A percentile compares a stretch with the other conserved stretches of the same genome.
phyloP scores from a whole-genome alignment of 225 moss, liverwort and hornwort genomes.

The Pseudoscleropodium purum region DNA sequence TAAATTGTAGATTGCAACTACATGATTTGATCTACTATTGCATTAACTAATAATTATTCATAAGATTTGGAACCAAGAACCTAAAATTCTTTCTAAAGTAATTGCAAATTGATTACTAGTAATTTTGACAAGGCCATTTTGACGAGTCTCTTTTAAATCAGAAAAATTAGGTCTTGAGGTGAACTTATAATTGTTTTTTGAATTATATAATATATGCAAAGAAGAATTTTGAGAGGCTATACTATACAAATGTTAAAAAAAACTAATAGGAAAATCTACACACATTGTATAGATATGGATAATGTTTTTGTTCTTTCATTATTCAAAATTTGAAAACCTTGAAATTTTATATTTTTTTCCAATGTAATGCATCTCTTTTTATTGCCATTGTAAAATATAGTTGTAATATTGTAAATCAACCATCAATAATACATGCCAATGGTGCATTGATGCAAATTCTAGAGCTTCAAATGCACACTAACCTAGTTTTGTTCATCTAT shows the following conservation, averaged over 20 bases:
- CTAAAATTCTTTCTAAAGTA: not conserved
- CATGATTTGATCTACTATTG: not conserved
- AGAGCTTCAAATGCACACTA: not conserved
- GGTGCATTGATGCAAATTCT: not conserved
- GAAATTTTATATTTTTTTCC: not conserved
- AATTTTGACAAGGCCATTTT: too few species aligned
- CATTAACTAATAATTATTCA: not conserved
- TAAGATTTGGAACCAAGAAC: not conserved
- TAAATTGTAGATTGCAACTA: not conserved
- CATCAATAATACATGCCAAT: not conserved
- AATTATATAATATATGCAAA: not conserved
- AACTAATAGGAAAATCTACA: not conserved
- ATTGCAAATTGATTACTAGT: not conserved
- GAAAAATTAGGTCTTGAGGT: fast-evolving
- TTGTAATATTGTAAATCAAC: not conserved
- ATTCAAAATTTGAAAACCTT: not conserved
- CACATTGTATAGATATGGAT: not conserved
- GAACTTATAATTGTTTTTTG: not conserved
- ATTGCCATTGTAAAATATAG: not conserved
- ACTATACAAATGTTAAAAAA: not conserved
- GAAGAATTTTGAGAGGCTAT: not conserved
- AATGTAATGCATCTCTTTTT: not conserved
- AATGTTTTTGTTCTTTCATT: not conserved
- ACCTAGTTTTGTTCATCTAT: not conserved
- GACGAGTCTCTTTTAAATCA: fast-evolving